Base-by-base conservation (phyloP, 225 moss, liverwort and hornwort genomes). In the Antitrichia curtipendula region DNA sequence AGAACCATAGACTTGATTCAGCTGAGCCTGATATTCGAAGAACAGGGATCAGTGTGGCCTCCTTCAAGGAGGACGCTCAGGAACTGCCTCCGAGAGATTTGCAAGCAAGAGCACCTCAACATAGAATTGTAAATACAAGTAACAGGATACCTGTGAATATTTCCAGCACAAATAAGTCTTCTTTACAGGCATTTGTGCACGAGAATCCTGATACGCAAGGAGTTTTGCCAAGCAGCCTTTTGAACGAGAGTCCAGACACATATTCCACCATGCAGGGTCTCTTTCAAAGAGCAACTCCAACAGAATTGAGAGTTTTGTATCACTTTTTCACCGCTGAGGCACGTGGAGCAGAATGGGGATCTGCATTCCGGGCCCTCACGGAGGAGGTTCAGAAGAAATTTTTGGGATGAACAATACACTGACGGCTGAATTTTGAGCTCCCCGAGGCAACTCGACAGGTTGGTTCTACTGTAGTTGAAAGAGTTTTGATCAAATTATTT, bases 301-400 rank as follows among this genome's bases (percentile, higher is more conserved):
- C 89, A 74, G 93, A 93, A 79, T 85, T 93, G 84, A 84, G 70
- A 59, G 89, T 93, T 84, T 82, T 93, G 82, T 87, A 92, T 82
- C 84, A 84, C 56, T 43, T 92, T 21, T 92, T 93, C 84, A 49
- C 90, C 69, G 61, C 83, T 36, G 86, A 86, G 47, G 69, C 84
- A 25, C 89, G 83, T 43, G 89, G 91, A 82, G 40, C 89, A 58
- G 92, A 93, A 79, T 92, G 92, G 92, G 85, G 82, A 65, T 82
- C 79, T 84, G 92, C 92, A 62, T 88, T 91, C 61, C 81, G 65
- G 52, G 92, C 91, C 50, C 92, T 92, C 38, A 89, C 47, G 75
- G 85, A 92, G 77, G 90, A 94, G 80, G 84, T 94, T 70, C 88
- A 77, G 83, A 92, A 80, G 45, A 88, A 88, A 57, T 65, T 81